Evolutionary conservation across 202 grass and related monocot species (phyloP), one percentile per base, ranked within the genome.

Genomic region (Zizania palustris): DNA sequence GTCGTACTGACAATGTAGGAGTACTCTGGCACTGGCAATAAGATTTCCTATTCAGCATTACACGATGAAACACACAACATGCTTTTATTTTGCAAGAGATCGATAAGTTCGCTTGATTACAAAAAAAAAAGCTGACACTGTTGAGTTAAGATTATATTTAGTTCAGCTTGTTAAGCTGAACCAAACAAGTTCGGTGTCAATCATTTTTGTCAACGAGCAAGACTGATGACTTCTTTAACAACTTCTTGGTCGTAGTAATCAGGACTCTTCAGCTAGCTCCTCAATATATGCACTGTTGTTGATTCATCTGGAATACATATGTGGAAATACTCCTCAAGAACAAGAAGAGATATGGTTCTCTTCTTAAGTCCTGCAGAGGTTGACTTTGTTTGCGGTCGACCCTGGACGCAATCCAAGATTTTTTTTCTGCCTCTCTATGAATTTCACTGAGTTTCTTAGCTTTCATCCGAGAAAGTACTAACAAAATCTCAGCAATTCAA

Each of bases 361-460:
- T 96, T 96, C 28, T 90, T 71, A 80, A 96, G 82, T 51, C 42
- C 87, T 6, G 74, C 66, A 66, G 70, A 74, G 49, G 80, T 83
- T 33, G 53, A 19, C 51, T 88, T 90, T 83, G 78, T 66, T 81
- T 60, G 87, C 72, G 3, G 81, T 88, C 35, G 89, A 73, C 19
- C 93, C 93, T 40, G 84, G 89, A 42, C 93, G 82, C 21, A 96
- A 73, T 42, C 93, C 93, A 81, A 92, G 89, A 61, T 89, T 96
- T 74, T 85, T 85, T 92, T 80, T 96, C 92, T n/a, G 92, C 92
- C 60, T 96, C 92, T 19, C 39, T 68, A 61, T 96, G 92, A 54
- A 96, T 92, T 87, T 96, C 92, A 51, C 83, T 80, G 11, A 96
- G 89, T 72, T 80, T 92, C 78, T 92, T 96, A 42, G 93, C 93